These are phyloP conservation scores for Stereum hirsutum DNA, from an alignment of 1,284 basidiomycete genomes.

Conservation along the genomic window DNA sequence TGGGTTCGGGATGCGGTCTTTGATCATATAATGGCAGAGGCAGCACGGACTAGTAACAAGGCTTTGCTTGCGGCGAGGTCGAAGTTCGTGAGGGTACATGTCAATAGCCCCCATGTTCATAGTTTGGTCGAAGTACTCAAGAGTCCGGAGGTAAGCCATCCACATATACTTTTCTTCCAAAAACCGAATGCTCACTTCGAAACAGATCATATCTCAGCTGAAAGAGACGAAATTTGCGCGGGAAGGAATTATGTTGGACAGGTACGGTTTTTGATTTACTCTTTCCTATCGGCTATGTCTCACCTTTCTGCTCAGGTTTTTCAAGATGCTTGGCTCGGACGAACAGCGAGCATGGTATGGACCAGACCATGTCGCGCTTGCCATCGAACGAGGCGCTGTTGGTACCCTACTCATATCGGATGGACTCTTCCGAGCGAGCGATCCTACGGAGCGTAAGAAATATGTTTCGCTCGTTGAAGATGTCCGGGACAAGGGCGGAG, in stretches of 20 bases:
- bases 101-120: slow-evolving; percentile 93
- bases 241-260: slow-evolving; percentile 88
- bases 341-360: slow-evolving; percentile 99
- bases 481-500: slow-evolving; percentile 83
- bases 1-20: slow-evolving; percentile 90
- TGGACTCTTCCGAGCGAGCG: slow-evolving; percentile 80
- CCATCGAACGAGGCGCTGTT: slow-evolving; percentile 89
- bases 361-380: slow-evolving; percentile 86
- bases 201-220: slow-evolving; percentile 62
- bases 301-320: slow-evolving; percentile 57
- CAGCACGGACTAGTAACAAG: slow-evolving; percentile 80
- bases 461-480: slow-evolving; percentile 89
- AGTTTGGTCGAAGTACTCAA: slow-evolving; percentile 91
- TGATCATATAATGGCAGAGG: slow-evolving; percentile 81
- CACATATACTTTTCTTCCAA: slow-evolving; percentile 4
- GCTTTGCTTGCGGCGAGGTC: slow-evolving; percentile 62
- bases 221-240: slow-evolving; percentile 98
- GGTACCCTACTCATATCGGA: slow-evolving; percentile 95
- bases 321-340: slow-evolving; percentile 92
- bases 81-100: slow-evolving; percentile 88
- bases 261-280: slow-evolving; percentile 32
- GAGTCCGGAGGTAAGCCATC: slow-evolving; percentile 70
- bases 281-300: background rate
- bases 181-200: background rate
- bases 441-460: slow-evolving; percentile 68